Evolutionary conservation across 495 filamentous ascomycete species (phyloP).

Genomic region (Penicillium coffeae): DNA sequence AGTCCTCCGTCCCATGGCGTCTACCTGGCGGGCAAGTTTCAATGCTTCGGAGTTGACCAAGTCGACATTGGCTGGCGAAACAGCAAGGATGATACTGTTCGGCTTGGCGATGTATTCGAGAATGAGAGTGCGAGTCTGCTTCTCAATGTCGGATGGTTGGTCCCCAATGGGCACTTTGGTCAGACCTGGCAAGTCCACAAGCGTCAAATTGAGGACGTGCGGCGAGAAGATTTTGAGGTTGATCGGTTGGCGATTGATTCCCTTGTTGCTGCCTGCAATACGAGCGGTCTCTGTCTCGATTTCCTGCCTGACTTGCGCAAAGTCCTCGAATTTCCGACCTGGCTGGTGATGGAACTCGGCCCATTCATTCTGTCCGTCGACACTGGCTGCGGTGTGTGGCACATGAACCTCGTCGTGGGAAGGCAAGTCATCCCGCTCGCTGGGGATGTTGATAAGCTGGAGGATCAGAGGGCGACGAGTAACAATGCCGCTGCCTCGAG

Average conservation of each 20-base stretch:
- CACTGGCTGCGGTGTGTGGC: constrained; percentile 65
- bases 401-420: constrained; percentile 61
- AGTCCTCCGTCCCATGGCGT: constrained; percentile 88
- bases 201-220: constrained; percentile 90
- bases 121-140: constrained; percentile 95
- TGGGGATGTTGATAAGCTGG: constrained; percentile 95
- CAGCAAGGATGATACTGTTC: constrained; percentile 95
- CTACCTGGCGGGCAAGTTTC: constrained; percentile 95
- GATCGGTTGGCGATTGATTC: constrained; percentile 95
- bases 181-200: constrained; percentile 93
- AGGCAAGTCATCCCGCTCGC: constrained; percentile 65
- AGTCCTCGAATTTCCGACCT: constrained; percentile 86
- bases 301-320: constrained; percentile 86
- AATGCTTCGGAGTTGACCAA: constrained; percentile 97
- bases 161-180: constrained; percentile 99
- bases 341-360: constrained; percentile 96
- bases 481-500: constrained; percentile 94
- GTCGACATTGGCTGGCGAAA: constrained; percentile 97
- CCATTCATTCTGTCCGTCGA: constrained; percentile 78
- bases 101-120: constrained; percentile 98
- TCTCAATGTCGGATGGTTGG: constrained; percentile 97
- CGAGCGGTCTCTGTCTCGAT: constrained; percentile 95
- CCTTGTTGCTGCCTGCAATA: constrained; percentile 96
- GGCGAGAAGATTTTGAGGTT: constrained; percentile 99
- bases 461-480: constrained; percentile 91